Evolutionary conservation across 805 yeast species (phyloP).

Genomic region (Barnettozyma siamensis): DNA sequence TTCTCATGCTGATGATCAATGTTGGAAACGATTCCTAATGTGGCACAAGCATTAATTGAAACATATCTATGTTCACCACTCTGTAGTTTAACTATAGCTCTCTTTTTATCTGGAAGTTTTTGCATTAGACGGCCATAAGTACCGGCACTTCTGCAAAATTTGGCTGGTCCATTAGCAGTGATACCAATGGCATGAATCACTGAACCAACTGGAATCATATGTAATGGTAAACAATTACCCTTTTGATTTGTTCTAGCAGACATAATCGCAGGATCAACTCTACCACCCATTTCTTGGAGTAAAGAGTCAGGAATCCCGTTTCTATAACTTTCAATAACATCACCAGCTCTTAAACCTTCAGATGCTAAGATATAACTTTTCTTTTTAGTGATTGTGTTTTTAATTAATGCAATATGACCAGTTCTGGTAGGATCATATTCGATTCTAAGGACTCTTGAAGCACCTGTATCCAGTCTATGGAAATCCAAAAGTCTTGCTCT

Average conservation of each 20-base stretch:
- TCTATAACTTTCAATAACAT: slow-evolving; percentile 82
- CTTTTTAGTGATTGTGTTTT: slow-evolving; percentile 55
- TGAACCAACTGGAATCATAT: slow-evolving; percentile 93
- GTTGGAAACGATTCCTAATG: slow-evolving; percentile 89
- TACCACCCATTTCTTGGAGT: slow-evolving; percentile 82
- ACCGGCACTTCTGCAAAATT: slow-evolving; percentile 92
- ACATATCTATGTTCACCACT: slow-evolving; percentile 94
- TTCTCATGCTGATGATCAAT: slow-evolving; percentile 84
- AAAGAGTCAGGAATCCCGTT: slow-evolving; percentile 77
- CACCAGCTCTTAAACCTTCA: slow-evolving; percentile 91
- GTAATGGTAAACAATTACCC: slow-evolving; percentile 91
- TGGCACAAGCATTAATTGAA: slow-evolving; percentile 81
- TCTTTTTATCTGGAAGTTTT: slow-evolving; percentile 62
- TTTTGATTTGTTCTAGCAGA: slow-evolving; percentile 82
- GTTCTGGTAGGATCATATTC: slow-evolving; percentile 96
- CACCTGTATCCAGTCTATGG: slow-evolving; percentile 59
- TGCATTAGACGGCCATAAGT: slow-evolving; percentile 84
- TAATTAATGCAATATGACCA: slow-evolving; percentile 83
- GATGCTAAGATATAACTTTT: slow-evolving; percentile 82
- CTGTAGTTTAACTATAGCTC: slow-evolving; percentile 76
- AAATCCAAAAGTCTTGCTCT: slow-evolving; percentile 82
- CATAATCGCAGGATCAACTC: slow-evolving; percentile 84
- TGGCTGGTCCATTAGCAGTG: slow-evolving; percentile 70
- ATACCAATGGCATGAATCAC: slow-evolving; percentile 85
- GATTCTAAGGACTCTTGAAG: slow-evolving; percentile 75